Base-by-base conservation (phyloP, 148 eudicot genomes). In the Fagopyrum tataricum region DNA sequence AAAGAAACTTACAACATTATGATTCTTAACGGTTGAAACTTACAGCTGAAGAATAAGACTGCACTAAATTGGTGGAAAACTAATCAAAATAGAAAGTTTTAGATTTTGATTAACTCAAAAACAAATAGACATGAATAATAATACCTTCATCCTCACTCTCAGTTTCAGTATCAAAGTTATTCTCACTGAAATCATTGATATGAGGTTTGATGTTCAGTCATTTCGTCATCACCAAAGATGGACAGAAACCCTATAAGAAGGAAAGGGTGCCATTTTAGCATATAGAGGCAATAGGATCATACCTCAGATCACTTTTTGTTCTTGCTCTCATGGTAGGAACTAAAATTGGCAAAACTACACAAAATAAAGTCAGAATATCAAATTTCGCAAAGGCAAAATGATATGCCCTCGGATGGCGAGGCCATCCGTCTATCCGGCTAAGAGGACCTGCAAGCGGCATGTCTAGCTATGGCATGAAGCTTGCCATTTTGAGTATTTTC, bases 91-190 rank as follows among this genome's bases (percentile, higher is more conserved):
- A n/a, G n/a, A n/a, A n/a, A n/a, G n/a, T n/a, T n/a, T n/a, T n/a
- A n/a, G n/a, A n/a, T n/a, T n/a, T n/a, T n/a, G n/a, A n/a, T n/a
- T n/a, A n/a, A n/a, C n/a, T n/a, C n/a, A n/a, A 51, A 44, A 67
- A 51, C 41, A 13, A 72, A 75, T 53, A 18, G 6, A n/a, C 14
- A 58, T 14, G 37, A 58, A 18, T 23, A 23, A n/a, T n/a, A n/a
- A n/a, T n/a, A n/a, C 98, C 88, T 69, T 91, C 98, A 82, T 89
- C 92, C 55, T 93, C 98, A 18, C 95, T 93, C 81, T 91, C 98
- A 44, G 82, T 84, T 64, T 90, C 96, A 21, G 97, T 86, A 75
- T 91, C 97, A 51, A 85, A 86, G 78, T 93, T 97, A 81, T 93
- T 97, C 75, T 91, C 98, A 20, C 98, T 93, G 58, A 93, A 93